Evolutionary conservation across 2,329 filamentous ascomycete genomes (phyloP), one percentile per base, ranked within the genome.

Genomic region (Orbilia blumenaviensis): DNA sequence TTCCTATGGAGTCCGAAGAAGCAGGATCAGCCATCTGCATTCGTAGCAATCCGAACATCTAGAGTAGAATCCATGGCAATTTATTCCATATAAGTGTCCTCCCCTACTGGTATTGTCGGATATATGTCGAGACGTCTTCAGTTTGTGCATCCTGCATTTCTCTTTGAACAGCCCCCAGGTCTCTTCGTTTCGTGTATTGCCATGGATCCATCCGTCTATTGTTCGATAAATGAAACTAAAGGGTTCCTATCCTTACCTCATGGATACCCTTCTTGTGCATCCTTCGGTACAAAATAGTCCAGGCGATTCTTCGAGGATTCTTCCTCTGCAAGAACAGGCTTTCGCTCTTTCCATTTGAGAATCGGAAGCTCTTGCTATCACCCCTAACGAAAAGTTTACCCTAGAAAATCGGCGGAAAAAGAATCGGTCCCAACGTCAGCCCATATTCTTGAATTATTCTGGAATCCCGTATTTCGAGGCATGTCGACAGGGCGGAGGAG

Each of bases 211-310:
- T 14, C 29, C 56, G n/a, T n/a, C n/a, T n/a, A n/a, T n/a, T n/a
- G n/a, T 21, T 29, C 36, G 23, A 48, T 9, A 25, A 16, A 14
- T 36, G 21, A 5, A 42, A 50, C 23, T 14, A 56, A 25, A 36
- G 6, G 14, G 29, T 52, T 50, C 23, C 36, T n/a, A 10, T 44
- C 61, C 91, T 88, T 91, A 98, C 95, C 94, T 99, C 95, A 89
- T 94, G 96, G 88, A 98, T 96, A 91, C 95, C 95, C 93, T 99
- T 99, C 89, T 94, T 95, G 91, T 97, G 94, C 88, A 96, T 92
- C 87, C 94, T 92, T 86, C 95, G 91, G 92, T 92, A 99, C 80
- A 99, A 92, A 83, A 94, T 91, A 81, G 95, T 99, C 95, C 95
- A 99, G 82, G 94, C 91, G 86, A 99, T 98, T 85, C 94, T 93